Conservation (phyloP, 805 yeast genomes). For the Wickerhamomyces sydowiorum region DNA sequence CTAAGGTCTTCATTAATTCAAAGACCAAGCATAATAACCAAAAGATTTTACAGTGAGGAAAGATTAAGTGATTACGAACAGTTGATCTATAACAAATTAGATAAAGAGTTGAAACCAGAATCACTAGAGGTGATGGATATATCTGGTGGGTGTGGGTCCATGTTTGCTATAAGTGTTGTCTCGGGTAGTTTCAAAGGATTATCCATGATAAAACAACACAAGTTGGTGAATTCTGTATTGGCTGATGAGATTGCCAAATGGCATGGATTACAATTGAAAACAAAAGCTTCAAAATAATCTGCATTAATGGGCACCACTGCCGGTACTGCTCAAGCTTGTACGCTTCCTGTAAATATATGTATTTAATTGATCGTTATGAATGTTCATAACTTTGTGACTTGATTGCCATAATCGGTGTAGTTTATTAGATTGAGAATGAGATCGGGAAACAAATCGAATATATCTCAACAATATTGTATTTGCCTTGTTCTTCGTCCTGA, state of each 20-base stretch:
- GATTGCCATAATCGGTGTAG: no score
- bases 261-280: slow-evolving; percentile 91
- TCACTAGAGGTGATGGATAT: slow-evolving; percentile 69
- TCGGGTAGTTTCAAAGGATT: slow-evolving; percentile 73
- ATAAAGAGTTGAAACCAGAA: slow-evolving; percentile 52
- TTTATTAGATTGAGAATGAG: no score
- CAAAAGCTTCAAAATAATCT: slow-evolving; percentile 41
- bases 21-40: not conserved
- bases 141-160: slow-evolving; percentile 96
- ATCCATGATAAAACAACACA: slow-evolving; percentile 85
- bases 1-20: not conserved
- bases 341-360: not conserved
- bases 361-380: no score
- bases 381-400: no score
- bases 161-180: slow-evolving; percentile 84
- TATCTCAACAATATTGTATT: no score
- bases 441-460: no score
- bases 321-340: no score
- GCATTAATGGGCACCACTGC: no score
- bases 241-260: slow-evolving; percentile 83
- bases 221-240: slow-evolving; percentile 75
- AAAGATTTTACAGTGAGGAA: not conserved
- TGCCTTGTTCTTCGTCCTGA: no score
- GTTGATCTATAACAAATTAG: slow-evolving; percentile 52
- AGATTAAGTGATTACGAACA: slow-evolving; percentile 55